phyloP scores from a whole-genome alignment of 352 stramenopile species.

The Phytophthora macrochlamydospora region DNA sequence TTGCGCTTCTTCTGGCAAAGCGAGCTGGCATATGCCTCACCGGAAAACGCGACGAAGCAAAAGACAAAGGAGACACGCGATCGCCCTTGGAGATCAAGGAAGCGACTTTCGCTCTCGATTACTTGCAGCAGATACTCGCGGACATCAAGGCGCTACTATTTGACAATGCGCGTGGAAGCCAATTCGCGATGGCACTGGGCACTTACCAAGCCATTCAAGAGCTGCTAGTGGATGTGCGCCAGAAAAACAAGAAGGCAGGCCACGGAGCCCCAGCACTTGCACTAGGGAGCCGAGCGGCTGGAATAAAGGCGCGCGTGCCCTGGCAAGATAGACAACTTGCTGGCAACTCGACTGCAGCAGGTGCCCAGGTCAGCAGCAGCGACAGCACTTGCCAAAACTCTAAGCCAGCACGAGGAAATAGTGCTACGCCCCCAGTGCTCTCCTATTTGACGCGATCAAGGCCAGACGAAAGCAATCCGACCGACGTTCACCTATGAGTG shows the following conservation, averaged over 20 bases:
- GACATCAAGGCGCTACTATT: constrained; percentile 42
- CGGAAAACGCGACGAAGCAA: constrained; percentile 57
- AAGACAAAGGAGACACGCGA: constrained; percentile 53
- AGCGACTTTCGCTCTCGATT: constrained; percentile 15
- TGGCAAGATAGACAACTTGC: constrained; percentile 26
- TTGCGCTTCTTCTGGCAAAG: constrained; percentile 54
- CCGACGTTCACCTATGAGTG: constrained; percentile 1
- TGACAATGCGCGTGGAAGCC: constrained; percentile 19
- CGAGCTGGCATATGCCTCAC: constrained; percentile 68
- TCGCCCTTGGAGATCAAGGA: constrained; percentile 45
- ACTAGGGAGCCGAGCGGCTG: not conserved
- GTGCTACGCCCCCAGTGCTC: constrained; percentile 32
- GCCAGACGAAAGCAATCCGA: constrained; percentile 37
- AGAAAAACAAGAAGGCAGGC: constrained; percentile 38
- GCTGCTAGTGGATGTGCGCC: constrained; percentile 44
- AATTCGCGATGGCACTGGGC: constrained; percentile 16
- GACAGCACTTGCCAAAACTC: constrained; percentile 5
- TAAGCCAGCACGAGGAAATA: not conserved
- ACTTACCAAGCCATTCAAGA: constrained; percentile 36
- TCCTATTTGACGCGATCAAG: constrained; percentile 57
- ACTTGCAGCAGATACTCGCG: constrained; percentile 36
- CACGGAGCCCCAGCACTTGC: not conserved
- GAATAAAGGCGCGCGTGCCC: constrained; percentile 29
- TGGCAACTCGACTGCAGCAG: not conserved
- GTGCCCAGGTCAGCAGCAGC: constrained; percentile 16